Conservation (phyloP, 1,284 basidiomycete genomes). For the Wolfiporia cocos region DNA sequence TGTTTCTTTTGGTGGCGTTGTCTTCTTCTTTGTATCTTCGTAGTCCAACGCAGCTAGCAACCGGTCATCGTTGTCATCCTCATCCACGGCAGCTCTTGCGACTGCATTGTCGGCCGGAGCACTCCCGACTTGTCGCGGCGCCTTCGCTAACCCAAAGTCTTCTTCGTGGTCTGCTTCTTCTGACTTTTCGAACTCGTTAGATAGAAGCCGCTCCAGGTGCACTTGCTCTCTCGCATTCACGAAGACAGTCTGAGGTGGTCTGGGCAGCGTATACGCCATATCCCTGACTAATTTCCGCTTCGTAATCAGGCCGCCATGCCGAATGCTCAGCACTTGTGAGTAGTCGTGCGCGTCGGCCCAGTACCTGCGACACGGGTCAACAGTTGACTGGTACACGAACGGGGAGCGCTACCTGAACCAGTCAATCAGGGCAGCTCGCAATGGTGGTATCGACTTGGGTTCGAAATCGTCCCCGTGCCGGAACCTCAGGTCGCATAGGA, state of each 20-base stretch:
- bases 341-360: conserved; percentile 29
- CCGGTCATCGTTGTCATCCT: too few relatives aligned
- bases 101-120: too few relatives aligned
- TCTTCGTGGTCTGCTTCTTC: too few relatives aligned
- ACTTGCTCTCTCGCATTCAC: not conserved
- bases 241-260: not conserved
- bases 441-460: conserved; percentile 13
- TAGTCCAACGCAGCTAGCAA: too few relatives aligned
- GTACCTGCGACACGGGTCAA: conserved; percentile 1
- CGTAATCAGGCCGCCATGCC: conserved; percentile 28
- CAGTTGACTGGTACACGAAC: not conserved
- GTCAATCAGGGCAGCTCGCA: conserved; percentile 27
- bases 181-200: too few relatives aligned
- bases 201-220: too few relatives aligned
- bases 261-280: not conserved
- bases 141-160: too few relatives aligned
- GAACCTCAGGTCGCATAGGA: conserved; percentile 35
- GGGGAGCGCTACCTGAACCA: conserved; percentile 38
- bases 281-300: not conserved
- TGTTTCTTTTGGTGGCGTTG: not conserved
- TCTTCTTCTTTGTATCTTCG: too few relatives aligned
- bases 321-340: conserved; percentile 29
- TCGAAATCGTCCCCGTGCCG: conserved; percentile 27
- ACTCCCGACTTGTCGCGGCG: too few relatives aligned
- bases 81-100: too few relatives aligned